Conservation (phyloP, 805 yeast genomes). For the Tetrapisispora arboricola region DNA sequence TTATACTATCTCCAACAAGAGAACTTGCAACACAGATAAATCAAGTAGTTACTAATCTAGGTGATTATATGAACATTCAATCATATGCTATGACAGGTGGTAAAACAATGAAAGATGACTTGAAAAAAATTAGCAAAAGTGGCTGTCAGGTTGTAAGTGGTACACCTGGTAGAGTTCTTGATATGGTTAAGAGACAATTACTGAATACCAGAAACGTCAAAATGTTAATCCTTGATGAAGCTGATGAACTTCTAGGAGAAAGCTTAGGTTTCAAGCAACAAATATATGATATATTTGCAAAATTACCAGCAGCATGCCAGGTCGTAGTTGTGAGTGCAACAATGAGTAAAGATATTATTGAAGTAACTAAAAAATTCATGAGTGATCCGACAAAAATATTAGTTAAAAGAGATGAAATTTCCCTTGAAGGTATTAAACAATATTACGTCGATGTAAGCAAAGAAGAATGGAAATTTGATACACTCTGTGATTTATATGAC, state of each 20-base stretch:
- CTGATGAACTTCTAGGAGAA: conserved; percentile 85
- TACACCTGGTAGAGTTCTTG: conserved; percentile 92
- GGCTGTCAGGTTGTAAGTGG: conserved; percentile 93
- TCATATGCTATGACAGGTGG: conserved; percentile 95
- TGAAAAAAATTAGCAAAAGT: conserved; percentile 51
- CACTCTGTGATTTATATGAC: conserved; percentile 89
- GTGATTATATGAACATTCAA: conserved; percentile 76
- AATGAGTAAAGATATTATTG: conserved; percentile 84
- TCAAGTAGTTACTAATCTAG: conserved; percentile 75
- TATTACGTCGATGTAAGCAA: conserved; percentile 81
- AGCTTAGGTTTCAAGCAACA: conserved; percentile 89
- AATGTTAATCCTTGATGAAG: conserved; percentile 90
- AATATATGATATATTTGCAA: conserved; percentile 84
- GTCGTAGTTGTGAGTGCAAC: conserved; percentile 94
- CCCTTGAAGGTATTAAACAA: conserved; percentile 93
- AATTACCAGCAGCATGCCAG: conserved; percentile 81
- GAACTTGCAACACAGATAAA: conserved; percentile 92
- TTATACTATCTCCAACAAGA: conserved; percentile 90
- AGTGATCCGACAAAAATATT: conserved; percentile 87
- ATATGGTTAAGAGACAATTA: conserved; percentile 77
- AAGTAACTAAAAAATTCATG: conserved; percentile 88
- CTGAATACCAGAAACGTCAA: conserved; percentile 67
- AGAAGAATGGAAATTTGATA: conserved; percentile 92
- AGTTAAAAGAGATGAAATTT: conserved; percentile 91
- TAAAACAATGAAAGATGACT: conserved; percentile 70